Conservation (phyloP, 2,329 filamentous ascomycete genomes). For the Blastomyces silverae region DNA sequence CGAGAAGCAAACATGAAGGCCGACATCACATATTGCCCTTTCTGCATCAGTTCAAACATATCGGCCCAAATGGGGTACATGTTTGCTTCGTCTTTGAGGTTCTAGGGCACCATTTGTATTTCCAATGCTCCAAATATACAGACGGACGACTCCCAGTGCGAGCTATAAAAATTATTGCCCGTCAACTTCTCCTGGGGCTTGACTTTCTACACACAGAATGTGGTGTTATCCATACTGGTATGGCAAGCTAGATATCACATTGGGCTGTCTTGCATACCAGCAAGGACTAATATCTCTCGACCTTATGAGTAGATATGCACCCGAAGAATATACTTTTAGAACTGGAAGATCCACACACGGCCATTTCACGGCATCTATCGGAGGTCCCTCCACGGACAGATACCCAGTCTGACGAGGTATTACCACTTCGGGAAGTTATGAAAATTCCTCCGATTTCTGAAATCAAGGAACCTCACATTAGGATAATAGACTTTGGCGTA, state of each 20-base stretch:
- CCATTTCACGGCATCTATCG: conserved; percentile 23
- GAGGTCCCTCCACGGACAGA: conserved; percentile 20
- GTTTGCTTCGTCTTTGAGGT: conserved; percentile 29
- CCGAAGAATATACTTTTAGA: conserved; percentile 27
- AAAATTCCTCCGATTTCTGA: conserved; percentile 23
- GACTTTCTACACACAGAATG: conserved; percentile 28
- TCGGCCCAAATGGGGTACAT: conserved; percentile 28
- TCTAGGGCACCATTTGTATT: conserved; percentile 25
- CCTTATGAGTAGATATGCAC: conserved; percentile 24
- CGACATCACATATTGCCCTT: conserved; percentile 21
- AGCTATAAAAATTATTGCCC: conserved; percentile 23
- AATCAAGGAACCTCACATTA: conserved; percentile 20
- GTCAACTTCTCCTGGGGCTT: conserved; percentile 26
- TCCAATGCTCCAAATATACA: conserved; percentile 23
- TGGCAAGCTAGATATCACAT: conserved; percentile 8
- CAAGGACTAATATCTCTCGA: conserved; percentile 9
- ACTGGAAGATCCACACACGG: conserved; percentile 19
- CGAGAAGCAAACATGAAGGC: conserved; percentile 22
- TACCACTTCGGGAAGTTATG: conserved; percentile 25
- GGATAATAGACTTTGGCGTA: conserved; percentile 25
- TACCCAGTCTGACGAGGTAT: conserved; percentile 11
- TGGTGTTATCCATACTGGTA: conserved; percentile 27
- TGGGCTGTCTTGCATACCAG: background rate
- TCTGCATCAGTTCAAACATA: conserved; percentile 27
- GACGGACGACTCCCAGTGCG: conserved; percentile 24